These are phyloP conservation scores for Dictyostelium brefeldianum DNA, from an alignment of 78 protist species.

Conservation along the genomic window DNA sequence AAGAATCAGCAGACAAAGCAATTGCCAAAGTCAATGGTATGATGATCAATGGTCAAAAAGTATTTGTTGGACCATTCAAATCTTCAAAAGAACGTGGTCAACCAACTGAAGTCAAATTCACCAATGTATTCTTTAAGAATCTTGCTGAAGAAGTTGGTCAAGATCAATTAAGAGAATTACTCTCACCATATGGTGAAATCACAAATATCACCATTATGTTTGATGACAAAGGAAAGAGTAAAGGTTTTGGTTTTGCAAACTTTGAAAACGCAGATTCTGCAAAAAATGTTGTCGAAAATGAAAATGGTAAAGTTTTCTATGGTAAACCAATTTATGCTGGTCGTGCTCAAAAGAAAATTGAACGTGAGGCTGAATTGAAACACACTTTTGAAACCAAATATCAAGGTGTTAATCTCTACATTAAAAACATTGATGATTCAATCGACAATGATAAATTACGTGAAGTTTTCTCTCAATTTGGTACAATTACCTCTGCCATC, in stretches of 20 bases:
- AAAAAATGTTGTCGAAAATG: conserved; percentile 84
- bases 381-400: conserved; percentile 89
- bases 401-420: conserved; percentile 96
- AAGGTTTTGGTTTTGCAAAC: conserved; percentile 97
- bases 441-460: conserved; percentile 93
- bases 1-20: conserved; percentile 94
- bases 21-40: conserved; percentile 96
- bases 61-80: conserved; percentile 93
- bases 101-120: conserved; percentile 85
- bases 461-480: conserved; percentile 90
- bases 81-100: conserved; percentile 90
- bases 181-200: conserved; percentile 90
- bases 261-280: conserved; percentile 95
- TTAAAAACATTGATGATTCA: conserved; percentile 97
- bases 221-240: conserved; percentile 88
- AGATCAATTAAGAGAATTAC: conserved; percentile 84
- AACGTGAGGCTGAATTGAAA: conserved; percentile 93
- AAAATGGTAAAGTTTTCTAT: conserved; percentile 86
- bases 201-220: conserved; percentile 76
- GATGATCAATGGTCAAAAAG: conserved; percentile 90
- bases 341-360: conserved; percentile 93
- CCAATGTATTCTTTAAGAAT: conserved; percentile 97
- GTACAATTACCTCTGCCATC: conserved; percentile 94
- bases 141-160: conserved; percentile 73
- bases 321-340: conserved; percentile 91